These are phyloP conservation scores for Pestalotiopsis fici DNA, from an alignment of 2,329 filamentous ascomycete species.

Conservation along the genomic window DNA sequence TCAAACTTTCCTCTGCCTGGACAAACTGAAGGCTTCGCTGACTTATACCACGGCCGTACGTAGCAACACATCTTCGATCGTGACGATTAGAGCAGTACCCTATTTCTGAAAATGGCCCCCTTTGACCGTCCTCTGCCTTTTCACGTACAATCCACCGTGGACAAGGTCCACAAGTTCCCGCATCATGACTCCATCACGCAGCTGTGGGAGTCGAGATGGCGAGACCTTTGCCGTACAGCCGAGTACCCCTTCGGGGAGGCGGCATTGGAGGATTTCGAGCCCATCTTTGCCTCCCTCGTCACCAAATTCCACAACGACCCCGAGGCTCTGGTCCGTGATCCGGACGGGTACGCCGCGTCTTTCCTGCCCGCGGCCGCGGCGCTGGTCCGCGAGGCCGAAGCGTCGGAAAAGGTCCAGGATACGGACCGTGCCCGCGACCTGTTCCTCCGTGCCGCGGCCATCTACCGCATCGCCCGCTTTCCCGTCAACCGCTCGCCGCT, in stretches of 20 bases:
- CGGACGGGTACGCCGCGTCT: conserved; percentile 55
- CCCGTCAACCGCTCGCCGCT: conserved; percentile 51
- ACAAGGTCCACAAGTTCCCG: conserved; percentile 24
- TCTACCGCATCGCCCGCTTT: conserved; percentile 75
- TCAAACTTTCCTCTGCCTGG: no score
- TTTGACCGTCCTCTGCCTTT: background rate
- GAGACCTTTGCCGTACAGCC: conserved; percentile 61
- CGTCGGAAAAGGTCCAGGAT: conserved; percentile 49
- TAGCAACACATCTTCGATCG: no score
- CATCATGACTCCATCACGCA: conserved; percentile 62
- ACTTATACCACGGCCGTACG: no score
- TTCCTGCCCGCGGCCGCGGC: conserved; percentile 63
- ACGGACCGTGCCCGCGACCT: conserved; percentile 57
- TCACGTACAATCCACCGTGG: background rate
- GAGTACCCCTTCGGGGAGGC: conserved; percentile 78
- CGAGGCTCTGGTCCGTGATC: conserved; percentile 49
- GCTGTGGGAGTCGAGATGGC: conserved; percentile 79
- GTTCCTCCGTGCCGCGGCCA: conserved; percentile 69
- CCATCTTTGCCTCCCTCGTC: conserved; percentile 66
- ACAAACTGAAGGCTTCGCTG: no score
- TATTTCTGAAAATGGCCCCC: background rate
- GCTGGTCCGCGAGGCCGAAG: conserved; percentile 54
- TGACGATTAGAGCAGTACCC: no score
- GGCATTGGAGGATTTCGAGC: conserved; percentile 66
- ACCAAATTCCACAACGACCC: conserved; percentile 64